Evolutionary conservation across 805 yeast genomes (phyloP).

Genomic region (Vanderwaltozyma verrucispora): DNA sequence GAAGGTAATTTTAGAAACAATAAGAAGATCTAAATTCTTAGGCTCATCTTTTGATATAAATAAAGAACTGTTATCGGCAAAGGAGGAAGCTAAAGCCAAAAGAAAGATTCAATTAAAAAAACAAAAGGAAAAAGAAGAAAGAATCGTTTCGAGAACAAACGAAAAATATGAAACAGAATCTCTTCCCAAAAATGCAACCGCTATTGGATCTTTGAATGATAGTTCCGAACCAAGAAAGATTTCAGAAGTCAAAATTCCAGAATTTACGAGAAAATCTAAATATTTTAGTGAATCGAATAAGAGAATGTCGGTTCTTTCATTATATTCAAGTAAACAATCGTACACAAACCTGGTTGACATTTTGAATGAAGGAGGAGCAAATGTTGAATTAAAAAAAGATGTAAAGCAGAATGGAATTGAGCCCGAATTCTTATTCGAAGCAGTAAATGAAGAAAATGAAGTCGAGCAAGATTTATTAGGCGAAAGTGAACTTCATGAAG

Average conservation of each 20-base stretch:
- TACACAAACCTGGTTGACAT: conserved; percentile 46
- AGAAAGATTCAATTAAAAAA: conserved; percentile 1
- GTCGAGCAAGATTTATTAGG: conserved; percentile 7
- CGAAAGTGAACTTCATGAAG: conserved; percentile 4
- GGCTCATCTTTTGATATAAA: conserved; percentile 33
- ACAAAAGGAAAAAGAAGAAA: conserved; percentile 4
- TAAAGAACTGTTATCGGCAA: conserved; percentile 20
- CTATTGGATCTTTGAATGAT: conserved; percentile 13
- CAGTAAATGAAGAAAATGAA: conserved; percentile 6
- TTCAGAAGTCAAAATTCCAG: conserved; percentile 58
- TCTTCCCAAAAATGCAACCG: conserved; percentile 22
- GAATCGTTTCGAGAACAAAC: conserved; percentile 9
- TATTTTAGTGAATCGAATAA: conserved; percentile 52
- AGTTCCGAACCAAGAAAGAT: conserved; percentile 37
- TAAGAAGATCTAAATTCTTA: conserved; percentile 35
- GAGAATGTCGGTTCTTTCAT: conserved; percentile 60
- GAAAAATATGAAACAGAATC: conserved; percentile 12
- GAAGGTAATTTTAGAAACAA: conserved; percentile 31
- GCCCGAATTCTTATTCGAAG: conserved; percentile 24
- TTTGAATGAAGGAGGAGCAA: conserved; percentile 21
- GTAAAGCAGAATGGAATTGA: conserved; percentile 7
- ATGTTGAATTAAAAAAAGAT: conserved; percentile 2
- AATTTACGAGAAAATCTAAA: conserved; percentile 58
- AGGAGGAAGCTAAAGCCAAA: conserved; percentile 1
- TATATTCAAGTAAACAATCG: conserved; percentile 59